These are phyloP conservation scores for Artemisia tridentata DNA, from an alignment of 129 eudicot genomes.

Conservation along the genomic window DNA sequence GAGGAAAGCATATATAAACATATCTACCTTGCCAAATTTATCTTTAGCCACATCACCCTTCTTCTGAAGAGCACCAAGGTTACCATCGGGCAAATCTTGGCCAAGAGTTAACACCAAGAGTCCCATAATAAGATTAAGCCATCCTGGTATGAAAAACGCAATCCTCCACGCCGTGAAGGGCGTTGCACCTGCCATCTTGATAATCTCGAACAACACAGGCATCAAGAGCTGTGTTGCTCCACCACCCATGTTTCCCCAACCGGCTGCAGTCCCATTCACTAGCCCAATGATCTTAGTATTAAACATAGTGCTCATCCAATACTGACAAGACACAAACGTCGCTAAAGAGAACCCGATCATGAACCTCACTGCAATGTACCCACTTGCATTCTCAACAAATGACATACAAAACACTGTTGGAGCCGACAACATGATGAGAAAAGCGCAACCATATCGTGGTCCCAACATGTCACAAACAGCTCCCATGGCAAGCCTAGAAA, in stretches of 20 bases:
- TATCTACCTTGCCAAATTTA: slow-evolving; percentile 49
- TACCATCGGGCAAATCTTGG: slow-evolving; percentile 70
- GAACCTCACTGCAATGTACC: slow-evolving; percentile 49
- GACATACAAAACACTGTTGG: slow-evolving; percentile 65
- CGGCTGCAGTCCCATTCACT: slow-evolving; percentile 62
- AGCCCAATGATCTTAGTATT: slow-evolving; percentile 51
- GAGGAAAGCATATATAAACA: background rate
- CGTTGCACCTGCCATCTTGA: slow-evolving; percentile 42
- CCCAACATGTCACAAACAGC: slow-evolving; percentile 60
- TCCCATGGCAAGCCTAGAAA: slow-evolving; percentile 61
- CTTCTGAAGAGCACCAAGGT: slow-evolving; percentile 45
- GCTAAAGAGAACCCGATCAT: slow-evolving; percentile 69
- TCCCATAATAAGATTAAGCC: slow-evolving; percentile 57
- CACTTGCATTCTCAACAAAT: slow-evolving; percentile 41
- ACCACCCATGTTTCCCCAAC: slow-evolving; percentile 75
- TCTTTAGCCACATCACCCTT: slow-evolving; percentile 51
- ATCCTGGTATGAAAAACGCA: slow-evolving; percentile 57
- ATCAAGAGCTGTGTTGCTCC: slow-evolving; percentile 59
- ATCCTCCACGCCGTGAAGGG: slow-evolving; percentile 65
- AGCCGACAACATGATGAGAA: slow-evolving; percentile 53
- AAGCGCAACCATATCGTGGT: slow-evolving; percentile 62
- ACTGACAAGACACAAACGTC: slow-evolving; percentile 65
- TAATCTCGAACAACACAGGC: slow-evolving; percentile 52
- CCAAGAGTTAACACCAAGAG: slow-evolving; percentile 53
- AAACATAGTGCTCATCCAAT: slow-evolving; percentile 75